Conservation (phyloP, 176 grass and related monocot species). For the Stipa capillata region DNA sequence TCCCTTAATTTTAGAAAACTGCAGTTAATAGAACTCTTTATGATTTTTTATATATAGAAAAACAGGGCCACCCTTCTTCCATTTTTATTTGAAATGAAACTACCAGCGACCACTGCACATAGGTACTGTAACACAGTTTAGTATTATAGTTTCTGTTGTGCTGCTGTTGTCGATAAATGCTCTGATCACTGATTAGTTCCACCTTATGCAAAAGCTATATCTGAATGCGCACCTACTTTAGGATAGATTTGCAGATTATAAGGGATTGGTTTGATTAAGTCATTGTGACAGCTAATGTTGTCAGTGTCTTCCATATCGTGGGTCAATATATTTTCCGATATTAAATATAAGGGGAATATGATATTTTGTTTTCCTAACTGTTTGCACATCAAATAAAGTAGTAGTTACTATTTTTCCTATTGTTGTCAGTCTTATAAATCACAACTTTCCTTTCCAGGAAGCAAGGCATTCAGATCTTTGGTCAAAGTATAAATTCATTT, state of each 20-base stretch:
- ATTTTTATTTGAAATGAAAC: not conserved
- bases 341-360: not conserved
- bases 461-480: conserved; percentile 58
- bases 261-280: not conserved
- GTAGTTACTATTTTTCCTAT: not conserved
- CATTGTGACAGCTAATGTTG: not conserved
- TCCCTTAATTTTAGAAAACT: not conserved
- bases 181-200: not conserved
- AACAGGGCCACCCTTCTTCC: not conserved
- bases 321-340: not conserved
- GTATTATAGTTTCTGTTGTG: not conserved
- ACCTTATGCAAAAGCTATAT: not conserved
- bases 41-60: not conserved
- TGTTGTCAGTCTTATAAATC: not conserved
- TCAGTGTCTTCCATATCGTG: not conserved
- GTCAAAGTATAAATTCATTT: conserved; percentile 80
- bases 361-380: not conserved
- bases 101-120: not conserved
- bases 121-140: not conserved
- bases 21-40: not conserved
- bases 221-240: conserved; percentile 6
- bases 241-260: not conserved
- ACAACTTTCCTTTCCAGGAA: conserved; percentile 31
- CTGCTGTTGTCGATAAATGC: not conserved
- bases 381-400: not conserved